These are phyloP conservation scores for Leucocoprinus leucothites DNA, from an alignment of 768 basidiomycete species.

Conservation along the genomic window DNA sequence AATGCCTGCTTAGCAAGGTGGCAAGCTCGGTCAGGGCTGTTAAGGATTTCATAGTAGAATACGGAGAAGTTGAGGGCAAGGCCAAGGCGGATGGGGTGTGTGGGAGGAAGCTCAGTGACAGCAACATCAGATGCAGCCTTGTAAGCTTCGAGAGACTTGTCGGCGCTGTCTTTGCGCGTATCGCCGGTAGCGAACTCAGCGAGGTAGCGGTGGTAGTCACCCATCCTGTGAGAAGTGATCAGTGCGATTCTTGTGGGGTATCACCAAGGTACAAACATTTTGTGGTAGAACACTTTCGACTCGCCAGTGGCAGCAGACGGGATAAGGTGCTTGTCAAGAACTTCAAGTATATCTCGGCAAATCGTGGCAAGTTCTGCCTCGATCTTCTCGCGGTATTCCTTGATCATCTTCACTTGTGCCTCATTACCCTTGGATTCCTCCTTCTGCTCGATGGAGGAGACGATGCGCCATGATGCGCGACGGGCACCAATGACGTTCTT, in stretches of 20 bases:
- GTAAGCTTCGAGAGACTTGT: conserved; percentile 96
- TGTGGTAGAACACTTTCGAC: conserved; percentile 99
- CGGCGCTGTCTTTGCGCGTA: conserved; percentile 94
- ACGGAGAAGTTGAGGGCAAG: conserved; percentile 99
- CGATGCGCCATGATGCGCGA: conserved; percentile 96
- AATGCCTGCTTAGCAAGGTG: conserved; percentile 99
- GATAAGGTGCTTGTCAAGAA: conserved; percentile 97
- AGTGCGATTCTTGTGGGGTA: neutral
- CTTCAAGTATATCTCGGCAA: conserved; percentile 97
- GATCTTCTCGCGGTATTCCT: conserved; percentile 96
- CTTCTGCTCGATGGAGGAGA: conserved; percentile 98
- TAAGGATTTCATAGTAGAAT: conserved; percentile 99
- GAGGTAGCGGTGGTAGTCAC: conserved; percentile 98
- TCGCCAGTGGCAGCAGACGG: conserved; percentile 96
- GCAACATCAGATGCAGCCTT: conserved; percentile 98
- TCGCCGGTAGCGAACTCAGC: conserved; percentile 98
- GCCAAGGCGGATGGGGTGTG: conserved; percentile 97
- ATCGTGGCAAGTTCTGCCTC: conserved; percentile 96
- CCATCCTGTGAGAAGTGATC: conserved; percentile 68
- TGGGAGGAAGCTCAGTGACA: conserved; percentile 91
- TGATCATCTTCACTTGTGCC: conserved; percentile 95
- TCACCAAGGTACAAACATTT: conserved; percentile 58
- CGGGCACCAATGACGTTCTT: conserved; percentile 99
- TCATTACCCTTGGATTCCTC: conserved; percentile 99
- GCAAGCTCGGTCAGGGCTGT: conserved; percentile 97